These are phyloP conservation scores for Mrakia blollopis DNA, from an alignment of 768 basidiomycete species.

Conservation along the genomic window DNA sequence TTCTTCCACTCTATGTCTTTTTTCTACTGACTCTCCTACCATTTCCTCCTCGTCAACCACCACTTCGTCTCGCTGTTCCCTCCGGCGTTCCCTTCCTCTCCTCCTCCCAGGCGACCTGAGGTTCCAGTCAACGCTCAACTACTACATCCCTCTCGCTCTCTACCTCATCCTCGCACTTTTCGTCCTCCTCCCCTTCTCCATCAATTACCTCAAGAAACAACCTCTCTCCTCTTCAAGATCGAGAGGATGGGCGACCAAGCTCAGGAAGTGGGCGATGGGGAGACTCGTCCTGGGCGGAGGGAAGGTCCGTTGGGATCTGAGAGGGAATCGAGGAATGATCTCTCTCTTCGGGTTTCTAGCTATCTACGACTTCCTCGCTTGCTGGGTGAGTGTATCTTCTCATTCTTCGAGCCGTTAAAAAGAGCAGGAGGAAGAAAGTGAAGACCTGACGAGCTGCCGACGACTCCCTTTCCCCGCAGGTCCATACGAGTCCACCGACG, in stretches of 20 bases:
- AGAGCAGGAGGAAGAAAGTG: neutral
- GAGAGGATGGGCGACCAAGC: neutral
- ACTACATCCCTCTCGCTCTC: neutral
- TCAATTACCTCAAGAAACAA: neutral
- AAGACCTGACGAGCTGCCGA: neutral
- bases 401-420: neutral
- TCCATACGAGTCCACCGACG: neutral
- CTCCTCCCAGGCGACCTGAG: neutral
- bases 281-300: neutral
- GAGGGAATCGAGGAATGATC: constrained; percentile 21
- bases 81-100: neutral
- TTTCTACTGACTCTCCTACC: neutral
- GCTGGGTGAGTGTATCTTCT: neutral
- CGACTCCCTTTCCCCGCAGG: neutral
- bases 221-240: neutral
- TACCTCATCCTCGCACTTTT: neutral
- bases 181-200: neutral
- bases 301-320: constrained; percentile 12
- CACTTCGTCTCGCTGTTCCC: neutral
- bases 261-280: neutral
- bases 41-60: neutral
- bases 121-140: neutral
- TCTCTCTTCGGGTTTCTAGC: neutral
- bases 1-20: neutral
- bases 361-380: neutral